Base-by-base conservation (phyloP, 2,329 filamentous ascomycete genomes). In the Xylariaceae sp. region DNA sequence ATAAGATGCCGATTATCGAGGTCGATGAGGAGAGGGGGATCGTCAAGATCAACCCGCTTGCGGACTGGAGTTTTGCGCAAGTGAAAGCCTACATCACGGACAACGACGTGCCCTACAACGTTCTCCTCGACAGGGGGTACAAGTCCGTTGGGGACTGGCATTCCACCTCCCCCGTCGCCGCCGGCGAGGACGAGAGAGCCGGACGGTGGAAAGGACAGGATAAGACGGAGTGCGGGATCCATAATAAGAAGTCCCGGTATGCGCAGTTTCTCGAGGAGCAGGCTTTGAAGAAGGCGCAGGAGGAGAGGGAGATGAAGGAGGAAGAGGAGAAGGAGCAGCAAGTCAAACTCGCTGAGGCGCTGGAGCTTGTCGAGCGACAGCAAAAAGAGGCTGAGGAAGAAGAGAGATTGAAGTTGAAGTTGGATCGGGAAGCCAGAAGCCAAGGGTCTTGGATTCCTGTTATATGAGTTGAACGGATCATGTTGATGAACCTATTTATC, bases 111-210 rank as follows among this genome's bases (percentile, higher is more conserved):
- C 93, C 93, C 0, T 97, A 95, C 77, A 98, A 98, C 66, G 83
- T 79, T 51, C 80, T 98, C 22, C 79, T 98, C 37, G 88, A 96
- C 70, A 78, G 76, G 48, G 93, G 93, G n/a, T 98, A 98, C 79
- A 96, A 97, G 79, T 95, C 89, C 55, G 79, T 98, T 52, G 93
- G 93, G 51, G 93, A 98, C 75, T 97, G 91, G 88, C 93, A 98
- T 77, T 95, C 90, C 40, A 98, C 93, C 4, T 85, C 82, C 57
- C 91, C 93, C 11, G 90, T 97, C 50, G 82, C 77, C 53, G 89
- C 92, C 48, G 88, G 88, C 55, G 93, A 98, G 71, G 93, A 97
- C 61, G 93, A 98, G 80, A 85, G 93, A 41, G 86, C 93, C 7
- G 93, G 93, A 47, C 85, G 93, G 57, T 98, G 93, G 93, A 96